These are phyloP conservation scores for Martiniozyma abietophila DNA, from an alignment of 805 yeast genomes.

Conservation along the genomic window DNA sequence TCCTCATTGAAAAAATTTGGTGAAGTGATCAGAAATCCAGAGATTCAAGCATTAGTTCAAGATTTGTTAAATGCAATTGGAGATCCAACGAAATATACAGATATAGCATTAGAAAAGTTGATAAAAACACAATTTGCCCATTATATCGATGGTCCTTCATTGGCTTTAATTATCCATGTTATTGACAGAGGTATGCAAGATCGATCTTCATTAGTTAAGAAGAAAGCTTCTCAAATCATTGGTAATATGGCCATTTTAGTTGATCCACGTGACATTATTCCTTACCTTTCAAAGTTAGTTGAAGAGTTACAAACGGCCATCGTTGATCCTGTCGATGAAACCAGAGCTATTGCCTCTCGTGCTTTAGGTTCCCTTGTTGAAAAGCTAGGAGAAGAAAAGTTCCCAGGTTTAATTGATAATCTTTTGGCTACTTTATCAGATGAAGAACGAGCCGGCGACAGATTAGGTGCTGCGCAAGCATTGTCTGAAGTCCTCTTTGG, in stretches of 20 bases:
- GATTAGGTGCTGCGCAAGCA: slow-evolving; percentile 96
- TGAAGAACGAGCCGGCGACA: slow-evolving; percentile 73
- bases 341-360: slow-evolving; percentile 95
- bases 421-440: slow-evolving; percentile 69
- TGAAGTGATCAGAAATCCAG: slow-evolving; percentile 95
- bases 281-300: slow-evolving; percentile 71
- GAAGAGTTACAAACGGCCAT: slow-evolving; percentile 83
- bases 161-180: slow-evolving; percentile 90
- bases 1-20: slow-evolving; percentile 84
- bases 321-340: slow-evolving; percentile 97
- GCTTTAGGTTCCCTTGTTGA: slow-evolving; percentile 95
- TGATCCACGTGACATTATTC: slow-evolving; percentile 75
- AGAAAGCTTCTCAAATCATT: slow-evolving; percentile 94
- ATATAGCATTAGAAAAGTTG: slow-evolving; percentile 74
- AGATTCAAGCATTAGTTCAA: slow-evolving; percentile 88
- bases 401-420: slow-evolving; percentile 85
- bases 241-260: slow-evolving; percentile 98
- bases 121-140: slow-evolving; percentile 91
- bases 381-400: slow-evolving; percentile 89
- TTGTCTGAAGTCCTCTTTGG: slow-evolving; percentile 91
- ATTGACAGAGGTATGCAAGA: slow-evolving; percentile 93
- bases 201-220: slow-evolving; percentile 85
- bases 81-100: slow-evolving; percentile 88
- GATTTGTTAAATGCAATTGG: slow-evolving; percentile 84
- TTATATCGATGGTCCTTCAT: slow-evolving; percentile 95